Base-by-base conservation (phyloP, 2,329 filamentous ascomycete genomes). In the Phaeoacremonium minimum region DNA sequence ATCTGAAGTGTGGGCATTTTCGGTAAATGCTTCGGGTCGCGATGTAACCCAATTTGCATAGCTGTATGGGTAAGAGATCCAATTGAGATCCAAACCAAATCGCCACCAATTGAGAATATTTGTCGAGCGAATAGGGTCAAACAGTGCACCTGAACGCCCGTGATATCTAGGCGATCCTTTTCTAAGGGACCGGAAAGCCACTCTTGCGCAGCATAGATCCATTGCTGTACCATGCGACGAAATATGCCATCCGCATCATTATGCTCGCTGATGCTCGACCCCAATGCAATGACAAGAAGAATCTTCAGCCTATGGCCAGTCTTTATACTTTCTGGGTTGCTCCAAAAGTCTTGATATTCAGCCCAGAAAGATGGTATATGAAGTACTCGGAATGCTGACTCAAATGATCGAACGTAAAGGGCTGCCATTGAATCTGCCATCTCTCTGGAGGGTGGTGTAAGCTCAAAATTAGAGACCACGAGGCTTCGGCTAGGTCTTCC, bases 341-440 rank as follows among this genome's bases (percentile, higher is more conserved):
- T 49, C 72, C 72, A 77, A 41, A 69, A 71, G 1, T 35, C 50
- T 4, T 55, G 41, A 43, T 76, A 79, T 6, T 75, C 66, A 15
- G 55, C 45, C 61, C 63, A 64, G 41, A 79, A 80, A 0, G 63
- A 67, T 0, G 73, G 73, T 5, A 58, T 49, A 37, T 80, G 75
- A 1, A 80, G 49, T 30, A 80, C 68, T 4, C 72, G 66, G 35
- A 75, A 66, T 0, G 63, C 60, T 2, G 60, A 64, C 40, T 76
- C 75, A 40, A 72, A 76, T 0, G 56, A 67, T 3, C 52, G 51
- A 30, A 77, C 65, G 49, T 80, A 80, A 1, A 67, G 43, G 2
- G 48, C 39, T 6, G 63, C 58, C 49, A 70, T 61, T 11, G 46
- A 26, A 38, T 77, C 69, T 2, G 66, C 53, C 6, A 49, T 17